Base-by-base conservation (phyloP, 257 asterid genomes). In the Solanum appendiculatum region DNA sequence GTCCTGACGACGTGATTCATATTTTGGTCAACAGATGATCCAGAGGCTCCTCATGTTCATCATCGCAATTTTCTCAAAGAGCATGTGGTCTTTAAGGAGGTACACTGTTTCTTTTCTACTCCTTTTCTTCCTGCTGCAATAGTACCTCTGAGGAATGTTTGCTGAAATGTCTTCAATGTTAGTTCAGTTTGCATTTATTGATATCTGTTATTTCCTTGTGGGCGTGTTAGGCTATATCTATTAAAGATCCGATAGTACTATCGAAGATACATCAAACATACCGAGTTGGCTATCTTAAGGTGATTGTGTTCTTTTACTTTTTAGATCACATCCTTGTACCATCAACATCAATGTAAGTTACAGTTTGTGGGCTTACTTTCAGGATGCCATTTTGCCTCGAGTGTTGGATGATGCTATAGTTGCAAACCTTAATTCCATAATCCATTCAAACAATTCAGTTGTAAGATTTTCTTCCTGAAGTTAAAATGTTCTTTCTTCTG, bases 241-340 rank as follows among this genome's bases (percentile, higher is more conserved):
- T 97, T 83, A 95, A 94, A 92, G 95, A 97, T 87, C 93, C 95
- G 58, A 86, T 91, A 86, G 98, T 92, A 86, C 92, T 92, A 70
- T 97, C 99, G 20, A 97, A 93, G 94, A 95, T 97, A 89, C 99
- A 97, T 93, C 99, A 97, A 88, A 92, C 98, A 51, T 97, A 96
- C 90, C 93, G 98, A 91, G 89, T 97, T 90, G 94, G 97, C 87
- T 97, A 97, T 92, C 89, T 97, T 85, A 97, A 97, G 98, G 99
- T 97, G 90, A 88, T 36, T 18, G 42, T 86, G 68, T 88, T 78
- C 54, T 83, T 48, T 33, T 33, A 68, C 81, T 85, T 82, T 86
- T 18, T 37, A 58, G 69, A 84, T 37, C 18, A 44, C 60, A 42
- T 46, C 68, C 39, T 85, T 54, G 68, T 82, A 14, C 85, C 82